Evolutionary conservation across 164 flowering plant species (phyloP).

Genomic region (Taxillus chinensis): DNA sequence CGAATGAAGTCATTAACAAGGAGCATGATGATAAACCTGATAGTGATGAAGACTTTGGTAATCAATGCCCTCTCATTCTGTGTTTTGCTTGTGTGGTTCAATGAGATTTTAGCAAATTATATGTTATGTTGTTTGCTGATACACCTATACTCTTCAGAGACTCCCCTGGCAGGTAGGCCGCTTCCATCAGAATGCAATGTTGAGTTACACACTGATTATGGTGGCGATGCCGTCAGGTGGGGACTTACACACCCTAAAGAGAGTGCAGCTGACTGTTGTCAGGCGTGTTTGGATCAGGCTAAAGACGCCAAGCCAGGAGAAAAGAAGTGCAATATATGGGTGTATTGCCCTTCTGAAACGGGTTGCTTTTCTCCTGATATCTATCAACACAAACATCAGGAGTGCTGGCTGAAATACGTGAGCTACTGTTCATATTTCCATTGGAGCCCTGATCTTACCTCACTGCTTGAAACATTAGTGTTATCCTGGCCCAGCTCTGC

Average conservation of each 20-base stretch:
- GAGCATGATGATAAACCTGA: constrained; percentile 68
- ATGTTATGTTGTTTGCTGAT: not conserved
- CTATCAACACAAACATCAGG: constrained; percentile 75
- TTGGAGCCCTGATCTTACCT: not conserved
- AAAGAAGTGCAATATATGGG: constrained; percentile 91
- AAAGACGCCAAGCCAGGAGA: constrained; percentile 65
- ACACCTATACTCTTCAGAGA: constrained; percentile 36
- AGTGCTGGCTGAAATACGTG: constrained; percentile 98
- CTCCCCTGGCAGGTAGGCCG: constrained; percentile 59
- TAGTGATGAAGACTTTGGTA: constrained; percentile 67
- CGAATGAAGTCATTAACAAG: constrained; percentile 40
- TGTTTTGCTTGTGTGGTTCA: not conserved
- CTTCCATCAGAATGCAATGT: constrained; percentile 77
- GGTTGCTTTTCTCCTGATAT: constrained; percentile 97
- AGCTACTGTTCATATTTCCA: constrained; percentile 7
- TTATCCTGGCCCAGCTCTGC: too few species aligned
- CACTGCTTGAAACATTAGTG: not conserved
- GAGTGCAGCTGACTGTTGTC: constrained; percentile 96
- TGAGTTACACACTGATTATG: constrained; percentile 87
- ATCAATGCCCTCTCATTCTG: not conserved
- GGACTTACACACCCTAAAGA: constrained; percentile 93
- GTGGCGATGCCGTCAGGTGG: constrained; percentile 89
- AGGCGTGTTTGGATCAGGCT: constrained; percentile 96
- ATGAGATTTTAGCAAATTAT: not conserved
- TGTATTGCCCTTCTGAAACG: constrained; percentile 80